These are phyloP conservation scores for Stephania cephalantha DNA, from an alignment of 164 flowering plant species.

Conservation along the genomic window DNA sequence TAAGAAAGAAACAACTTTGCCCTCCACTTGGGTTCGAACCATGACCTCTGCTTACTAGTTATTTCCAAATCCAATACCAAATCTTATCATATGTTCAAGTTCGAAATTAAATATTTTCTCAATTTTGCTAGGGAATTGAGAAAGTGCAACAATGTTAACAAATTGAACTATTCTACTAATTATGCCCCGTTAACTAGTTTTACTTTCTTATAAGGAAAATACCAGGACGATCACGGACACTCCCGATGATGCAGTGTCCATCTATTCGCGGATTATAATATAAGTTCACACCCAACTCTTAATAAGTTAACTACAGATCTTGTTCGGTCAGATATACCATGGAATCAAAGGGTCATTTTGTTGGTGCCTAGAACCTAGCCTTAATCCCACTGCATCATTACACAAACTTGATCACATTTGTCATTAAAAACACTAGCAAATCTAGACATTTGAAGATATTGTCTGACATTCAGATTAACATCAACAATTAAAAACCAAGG, in stretches of 20 bases:
- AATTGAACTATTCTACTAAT: not conserved
- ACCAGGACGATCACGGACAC: too few relatives aligned
- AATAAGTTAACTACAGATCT: not conserved
- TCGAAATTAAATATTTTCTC: too few relatives aligned
- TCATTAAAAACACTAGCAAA: not conserved
- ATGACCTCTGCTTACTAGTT: too few relatives aligned
- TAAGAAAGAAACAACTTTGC: too few relatives aligned
- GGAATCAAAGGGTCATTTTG: not conserved
- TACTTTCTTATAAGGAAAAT: not conserved
- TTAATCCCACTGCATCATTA: not conserved
- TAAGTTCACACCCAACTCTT: not conserved
- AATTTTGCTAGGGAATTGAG: not conserved
- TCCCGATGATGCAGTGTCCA: too few relatives aligned
- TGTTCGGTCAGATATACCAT: not conserved
- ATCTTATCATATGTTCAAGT: too few relatives aligned
- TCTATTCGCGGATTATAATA: too few relatives aligned
- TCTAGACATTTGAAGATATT: not conserved
- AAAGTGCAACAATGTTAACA: not conserved
- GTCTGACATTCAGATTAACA: conserved; percentile 1
- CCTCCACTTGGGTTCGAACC: too few relatives aligned
- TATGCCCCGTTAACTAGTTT: not conserved
- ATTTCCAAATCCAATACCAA: too few relatives aligned
- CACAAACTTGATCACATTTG: not conserved
- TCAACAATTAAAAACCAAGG: not conserved
- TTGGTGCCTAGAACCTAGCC: conserved; percentile 1